Evolutionary conservation across 2,329 filamentous ascomycete species (phyloP).

Genomic region (Trichoderma brevicompactum): DNA sequence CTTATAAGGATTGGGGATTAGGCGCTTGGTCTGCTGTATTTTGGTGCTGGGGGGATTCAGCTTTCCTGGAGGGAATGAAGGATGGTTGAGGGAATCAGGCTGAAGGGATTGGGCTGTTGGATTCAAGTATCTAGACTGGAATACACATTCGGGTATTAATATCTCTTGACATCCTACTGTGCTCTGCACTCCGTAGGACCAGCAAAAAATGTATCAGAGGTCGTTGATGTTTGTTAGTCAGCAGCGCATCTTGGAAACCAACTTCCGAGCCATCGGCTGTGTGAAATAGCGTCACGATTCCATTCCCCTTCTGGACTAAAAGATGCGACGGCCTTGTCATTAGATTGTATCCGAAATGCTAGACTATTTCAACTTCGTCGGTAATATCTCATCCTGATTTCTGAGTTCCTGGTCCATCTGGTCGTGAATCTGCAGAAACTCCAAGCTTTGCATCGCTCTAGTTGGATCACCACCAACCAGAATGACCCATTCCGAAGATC

Average conservation of each 20-base stretch:
- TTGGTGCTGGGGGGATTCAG: no score
- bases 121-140: no score
- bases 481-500: constrained; percentile 7
- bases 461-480: background rate
- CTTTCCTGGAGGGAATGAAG: no score
- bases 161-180: no score
- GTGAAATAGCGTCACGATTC: constrained; percentile 6
- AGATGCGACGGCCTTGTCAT: background rate
- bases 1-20: background rate
- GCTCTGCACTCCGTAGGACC: background rate
- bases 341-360: background rate
- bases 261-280: background rate
- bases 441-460: no score
- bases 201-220: background rate
- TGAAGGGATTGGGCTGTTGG: background rate
- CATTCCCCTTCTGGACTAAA: constrained; percentile 6
- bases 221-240: background rate
- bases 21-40: background rate
- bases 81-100: background rate
- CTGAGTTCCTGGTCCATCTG: background rate
- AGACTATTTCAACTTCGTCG: background rate
- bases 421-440: background rate
- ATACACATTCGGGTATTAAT: no score
- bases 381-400: background rate
- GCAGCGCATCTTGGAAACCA: background rate